These are phyloP conservation scores for Penicillium subrubescens DNA, from an alignment of 495 filamentous ascomycete genomes.

Conservation along the genomic window DNA sequence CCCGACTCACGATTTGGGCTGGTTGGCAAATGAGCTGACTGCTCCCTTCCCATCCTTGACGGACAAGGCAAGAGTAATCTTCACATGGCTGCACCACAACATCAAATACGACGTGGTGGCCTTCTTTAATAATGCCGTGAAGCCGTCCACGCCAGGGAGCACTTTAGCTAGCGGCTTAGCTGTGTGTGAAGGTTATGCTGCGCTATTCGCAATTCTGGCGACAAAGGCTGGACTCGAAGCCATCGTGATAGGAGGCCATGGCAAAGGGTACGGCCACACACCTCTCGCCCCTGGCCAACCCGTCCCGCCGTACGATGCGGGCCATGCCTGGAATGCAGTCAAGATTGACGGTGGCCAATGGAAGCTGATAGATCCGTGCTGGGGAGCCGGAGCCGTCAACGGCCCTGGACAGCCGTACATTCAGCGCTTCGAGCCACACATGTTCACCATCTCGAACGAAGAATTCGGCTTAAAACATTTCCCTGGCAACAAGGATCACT, in stretches of 20 bases:
- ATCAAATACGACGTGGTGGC: conserved; percentile 77
- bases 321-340: conserved; percentile 94
- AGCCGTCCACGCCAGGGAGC: conserved; percentile 64
- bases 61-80: conserved; percentile 89
- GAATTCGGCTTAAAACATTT: conserved; percentile 81
- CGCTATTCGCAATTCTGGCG: conserved; percentile 76
- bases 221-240: conserved; percentile 70
- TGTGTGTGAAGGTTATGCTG: conserved; percentile 90
- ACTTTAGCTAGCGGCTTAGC: conserved; percentile 74
- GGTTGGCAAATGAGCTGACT: conserved; percentile 77
- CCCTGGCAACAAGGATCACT: conserved; percentile 64
- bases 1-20: conserved; percentile 63
- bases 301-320: conserved; percentile 58
- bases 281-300: conserved; percentile 55
- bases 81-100: conserved; percentile 96
- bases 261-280: conserved; percentile 79
- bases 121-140: conserved; percentile 72
- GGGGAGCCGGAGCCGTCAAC: conserved; percentile 76
- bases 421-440: conserved; percentile 64
- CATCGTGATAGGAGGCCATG: conserved; percentile 73
- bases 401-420: conserved; percentile 58
- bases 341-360: conserved; percentile 81
- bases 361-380: conserved; percentile 91
- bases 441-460: conserved; percentile 81
- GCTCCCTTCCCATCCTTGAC: conserved; percentile 76